Evolutionary conservation across 225 moss, liverwort and hornwort genomes (phyloP).

Genomic region (Neckera pumila): DNA sequence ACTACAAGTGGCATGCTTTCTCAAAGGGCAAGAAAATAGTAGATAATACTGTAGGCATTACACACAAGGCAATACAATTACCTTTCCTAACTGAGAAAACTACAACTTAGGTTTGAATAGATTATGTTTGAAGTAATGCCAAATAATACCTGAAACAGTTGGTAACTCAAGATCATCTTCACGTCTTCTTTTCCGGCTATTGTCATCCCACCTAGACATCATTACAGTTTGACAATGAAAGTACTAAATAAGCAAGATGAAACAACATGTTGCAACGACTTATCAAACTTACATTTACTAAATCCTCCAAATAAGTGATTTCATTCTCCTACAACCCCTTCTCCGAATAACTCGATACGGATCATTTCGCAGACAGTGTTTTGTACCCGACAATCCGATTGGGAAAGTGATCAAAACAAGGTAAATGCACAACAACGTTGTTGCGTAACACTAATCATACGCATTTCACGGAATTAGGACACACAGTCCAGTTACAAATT

Average conservation of each 20-base stretch:
- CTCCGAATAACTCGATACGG: neutral
- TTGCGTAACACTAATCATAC: neutral
- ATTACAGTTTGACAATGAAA: neutral
- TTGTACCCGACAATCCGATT: neutral
- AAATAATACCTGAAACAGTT: constrained; percentile 20
- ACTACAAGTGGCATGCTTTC: neutral
- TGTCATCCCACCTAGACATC: constrained; percentile 5
- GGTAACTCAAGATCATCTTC: constrained; percentile 23
- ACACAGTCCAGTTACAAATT: neutral
- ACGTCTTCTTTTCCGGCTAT: constrained; percentile 58
- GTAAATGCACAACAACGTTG: neutral
- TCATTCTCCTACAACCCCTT: neutral
- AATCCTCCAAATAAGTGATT: neutral
- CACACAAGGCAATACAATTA: neutral
- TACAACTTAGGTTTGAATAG: neutral
- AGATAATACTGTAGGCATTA: neutral
- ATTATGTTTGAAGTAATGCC: neutral
- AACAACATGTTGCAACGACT: neutral
- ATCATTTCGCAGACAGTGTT: neutral
- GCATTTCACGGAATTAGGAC: neutral
- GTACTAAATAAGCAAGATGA: neutral
- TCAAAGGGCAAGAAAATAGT: neutral
- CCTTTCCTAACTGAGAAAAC: neutral
- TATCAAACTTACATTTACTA: neutral
- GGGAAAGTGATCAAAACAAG: neutral